Base-by-base conservation (phyloP, 2,329 filamentous ascomycete genomes). In the Sporothrix pallida region DNA sequence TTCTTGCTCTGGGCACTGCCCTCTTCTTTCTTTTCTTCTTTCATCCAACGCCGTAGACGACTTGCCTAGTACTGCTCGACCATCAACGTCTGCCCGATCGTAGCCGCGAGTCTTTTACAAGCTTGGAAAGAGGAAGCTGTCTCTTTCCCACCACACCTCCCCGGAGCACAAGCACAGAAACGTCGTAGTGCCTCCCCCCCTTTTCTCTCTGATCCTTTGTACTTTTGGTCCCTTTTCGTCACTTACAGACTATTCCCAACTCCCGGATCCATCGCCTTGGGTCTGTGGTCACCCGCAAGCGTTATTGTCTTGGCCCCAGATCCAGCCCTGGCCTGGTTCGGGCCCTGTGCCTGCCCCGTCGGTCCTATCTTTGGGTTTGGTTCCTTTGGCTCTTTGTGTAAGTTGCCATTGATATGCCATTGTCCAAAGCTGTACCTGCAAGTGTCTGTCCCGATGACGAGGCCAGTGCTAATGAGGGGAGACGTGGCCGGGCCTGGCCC, bases 241-340 rank as follows among this genome's bases (percentile, higher is more conserved):
- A 44, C 17, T 13, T 23, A 20, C 60, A 65, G 23, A 12, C 12
- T 26, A 67, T 15, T 37, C 20, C 42, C 67, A 69, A 69, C 67
- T 54, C 67, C 67, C 67, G 67, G 48, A 54, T 37, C 67, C 67
- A 52, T 42, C 67, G 23, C 67, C 10, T 20, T 69, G 67, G 67
- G 65, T 52, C 65, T 68, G 23, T 68, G 15, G 44, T n/a, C 65
- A 37, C 15, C 67, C 48, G 26, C 23, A 42, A 54, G 67, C 67
- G n/a, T 23, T 68, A 52, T 68, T 31, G 63, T 68, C 63, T 68
- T 68, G 63, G 63, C 37, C n/a, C 63, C 20, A 20, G 46, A 26
- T 46, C 63, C 5, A 10, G 42, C 17, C 60, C 46, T 20, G 31
- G 52, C 52, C 20, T 56, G 52, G 6, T 13, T 23, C 52, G n/a